Conservation (phyloP, 2,329 filamentous ascomycete genomes). For the Verticillium nonalfalfae region DNA sequence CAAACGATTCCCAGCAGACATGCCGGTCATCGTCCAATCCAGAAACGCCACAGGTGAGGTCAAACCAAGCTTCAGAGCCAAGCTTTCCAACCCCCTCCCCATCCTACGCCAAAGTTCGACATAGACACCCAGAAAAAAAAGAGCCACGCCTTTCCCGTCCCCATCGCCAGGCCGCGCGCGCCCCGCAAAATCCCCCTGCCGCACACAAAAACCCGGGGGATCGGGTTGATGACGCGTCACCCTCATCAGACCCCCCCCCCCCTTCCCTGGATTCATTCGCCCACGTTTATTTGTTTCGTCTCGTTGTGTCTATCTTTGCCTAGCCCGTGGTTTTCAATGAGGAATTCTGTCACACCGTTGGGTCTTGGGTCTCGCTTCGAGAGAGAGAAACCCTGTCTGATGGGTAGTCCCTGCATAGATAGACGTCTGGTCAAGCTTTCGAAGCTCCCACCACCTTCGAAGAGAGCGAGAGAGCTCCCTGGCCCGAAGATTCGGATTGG, state of each 20-base stretch:
- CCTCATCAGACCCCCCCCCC: background rate
- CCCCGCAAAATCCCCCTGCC: background rate
- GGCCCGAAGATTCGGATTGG: background rate
- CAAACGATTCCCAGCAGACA: background rate
- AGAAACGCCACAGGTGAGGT: background rate
- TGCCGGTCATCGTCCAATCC: background rate
- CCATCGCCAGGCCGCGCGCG: background rate
- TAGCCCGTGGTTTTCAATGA: too few species aligned
- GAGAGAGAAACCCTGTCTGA: too few species aligned
- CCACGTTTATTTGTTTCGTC: background rate
- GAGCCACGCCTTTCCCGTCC: background rate
- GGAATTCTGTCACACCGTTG: too few species aligned
- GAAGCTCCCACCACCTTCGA: too few species aligned
- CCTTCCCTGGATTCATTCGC: background rate
- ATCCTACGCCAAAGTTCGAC: background rate
- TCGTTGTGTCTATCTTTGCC: background rate
- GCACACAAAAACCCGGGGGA: conserved; percentile 1
- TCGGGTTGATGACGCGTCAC: conserved; percentile 1
- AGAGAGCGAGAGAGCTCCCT: background rate
- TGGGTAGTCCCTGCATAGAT: too few species aligned
- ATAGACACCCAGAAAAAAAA: background rate
- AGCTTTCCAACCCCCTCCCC: background rate
- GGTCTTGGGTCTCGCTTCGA: too few species aligned
- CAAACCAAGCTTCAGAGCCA: conserved; percentile 3
- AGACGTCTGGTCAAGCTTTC: too few species aligned